A percentile compares a stretch with the other conserved stretches of the same genome.
Conservation (phyloP, 2,329 filamentous ascomycete species). For the Aspergillus glaucus region DNA sequence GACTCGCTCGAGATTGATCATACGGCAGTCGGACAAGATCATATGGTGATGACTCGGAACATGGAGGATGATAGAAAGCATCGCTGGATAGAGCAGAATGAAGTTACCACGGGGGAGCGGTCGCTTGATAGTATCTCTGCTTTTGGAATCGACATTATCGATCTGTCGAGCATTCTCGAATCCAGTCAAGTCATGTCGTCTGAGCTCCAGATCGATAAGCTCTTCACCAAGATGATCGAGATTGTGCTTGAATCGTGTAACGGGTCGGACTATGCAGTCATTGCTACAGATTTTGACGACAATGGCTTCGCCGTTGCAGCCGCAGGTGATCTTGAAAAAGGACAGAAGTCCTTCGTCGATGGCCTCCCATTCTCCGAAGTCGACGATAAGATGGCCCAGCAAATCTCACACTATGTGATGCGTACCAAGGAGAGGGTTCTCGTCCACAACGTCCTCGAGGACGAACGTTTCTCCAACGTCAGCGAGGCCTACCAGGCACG, state of each 20-base stretch:
- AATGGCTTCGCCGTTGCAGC: conserved; percentile 56
- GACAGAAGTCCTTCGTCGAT: conserved; percentile 48
- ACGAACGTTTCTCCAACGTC: conserved; percentile 60
- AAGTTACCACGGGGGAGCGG: conserved; percentile 31
- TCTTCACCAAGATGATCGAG: conserved; percentile 58
- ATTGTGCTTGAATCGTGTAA: conserved; percentile 61
- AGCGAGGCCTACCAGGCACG: conserved; percentile 50
- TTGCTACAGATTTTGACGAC: conserved; percentile 55
- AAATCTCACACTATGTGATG: conserved; percentile 57
- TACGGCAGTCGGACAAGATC: conserved; percentile 22
- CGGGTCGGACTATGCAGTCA: conserved; percentile 53
- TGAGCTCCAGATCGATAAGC: conserved; percentile 57
- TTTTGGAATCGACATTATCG: conserved; percentile 51
- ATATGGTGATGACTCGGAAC: conserved; percentile 21
- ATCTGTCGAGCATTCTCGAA: conserved; percentile 58
- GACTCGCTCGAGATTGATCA: conserved; percentile 40
- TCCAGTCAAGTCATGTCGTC: conserved; percentile 61
- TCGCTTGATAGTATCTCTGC: conserved; percentile 35
- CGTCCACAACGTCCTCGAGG: conserved; percentile 57
- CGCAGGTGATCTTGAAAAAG: conserved; percentile 52
- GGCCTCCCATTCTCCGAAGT: conserved; percentile 52
- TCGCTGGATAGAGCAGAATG: conserved; percentile 38
- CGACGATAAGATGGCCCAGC: conserved; percentile 54
- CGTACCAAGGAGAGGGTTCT: conserved; percentile 60
- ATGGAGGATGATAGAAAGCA: conserved; percentile 36